Evolutionary conservation across 2,329 filamentous ascomycete species (phyloP).

Genomic region (Cercospora sp.): DNA sequence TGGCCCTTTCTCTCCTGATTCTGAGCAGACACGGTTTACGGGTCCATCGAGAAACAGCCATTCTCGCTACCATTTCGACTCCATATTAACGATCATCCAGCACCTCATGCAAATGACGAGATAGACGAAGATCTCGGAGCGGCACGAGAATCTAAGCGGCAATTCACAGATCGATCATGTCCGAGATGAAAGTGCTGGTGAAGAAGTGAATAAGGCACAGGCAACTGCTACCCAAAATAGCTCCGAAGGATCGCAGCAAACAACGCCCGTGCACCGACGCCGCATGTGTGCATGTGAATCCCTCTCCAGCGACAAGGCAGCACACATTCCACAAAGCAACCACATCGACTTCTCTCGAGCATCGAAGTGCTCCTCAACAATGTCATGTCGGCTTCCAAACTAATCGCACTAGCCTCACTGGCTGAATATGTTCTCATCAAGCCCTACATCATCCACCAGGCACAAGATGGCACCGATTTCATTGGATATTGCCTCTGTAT

Average conservation of each 20-base stretch:
- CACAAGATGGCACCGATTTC: slow-evolving; percentile 20
- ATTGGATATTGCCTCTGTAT: slow-evolving; percentile 22
- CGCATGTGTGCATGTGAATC: neutral
- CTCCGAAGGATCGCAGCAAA: neutral
- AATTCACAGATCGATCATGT: neutral
- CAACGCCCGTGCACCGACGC: neutral
- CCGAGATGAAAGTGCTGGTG: neutral
- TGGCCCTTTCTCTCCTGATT: neutral
- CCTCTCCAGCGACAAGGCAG: neutral
- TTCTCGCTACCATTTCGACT: neutral
- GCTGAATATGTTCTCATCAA: slow-evolving; percentile 24
- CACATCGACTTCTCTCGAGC: neutral
- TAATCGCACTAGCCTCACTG: slow-evolving; percentile 22
- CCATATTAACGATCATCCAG: neutral
- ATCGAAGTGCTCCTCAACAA: neutral
- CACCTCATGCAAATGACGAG: neutral
- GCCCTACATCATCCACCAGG: slow-evolving; percentile 21
- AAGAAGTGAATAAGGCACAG: neutral
- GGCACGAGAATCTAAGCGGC: neutral
- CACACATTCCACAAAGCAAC: neutral
- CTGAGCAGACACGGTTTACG: neutral
- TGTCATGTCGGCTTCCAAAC: slow-evolving; percentile 18
- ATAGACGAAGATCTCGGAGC: neutral
- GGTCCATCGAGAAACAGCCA: neutral
- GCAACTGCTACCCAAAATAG: neutral